Conservation (phyloP, 345 rosid species). For the Arabidopsis thaliana region DNA sequence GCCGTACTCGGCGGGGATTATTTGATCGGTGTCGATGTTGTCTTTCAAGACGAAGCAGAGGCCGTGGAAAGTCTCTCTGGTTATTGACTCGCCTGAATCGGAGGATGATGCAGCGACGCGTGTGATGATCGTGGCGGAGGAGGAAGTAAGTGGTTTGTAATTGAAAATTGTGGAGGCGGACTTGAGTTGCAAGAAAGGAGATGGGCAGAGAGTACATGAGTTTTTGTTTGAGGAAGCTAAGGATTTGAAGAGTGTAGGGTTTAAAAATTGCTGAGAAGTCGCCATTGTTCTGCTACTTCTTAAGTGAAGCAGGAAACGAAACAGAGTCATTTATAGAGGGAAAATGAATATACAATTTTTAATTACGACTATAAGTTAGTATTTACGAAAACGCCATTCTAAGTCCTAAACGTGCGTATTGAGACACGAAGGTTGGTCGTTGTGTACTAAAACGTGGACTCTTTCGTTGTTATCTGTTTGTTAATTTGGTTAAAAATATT, state of each 20-base stretch:
- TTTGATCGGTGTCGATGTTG: slow-evolving; percentile 91
- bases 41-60: slow-evolving; percentile 81
- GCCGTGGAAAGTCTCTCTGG: slow-evolving; percentile 59
- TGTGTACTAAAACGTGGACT: not conserved
- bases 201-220: slow-evolving; percentile 7
- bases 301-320: not conserved
- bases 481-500: not conserved
- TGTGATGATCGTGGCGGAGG: slow-evolving; percentile 23
- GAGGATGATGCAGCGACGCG: slow-evolving; percentile 34
- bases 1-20: slow-evolving; percentile 82
- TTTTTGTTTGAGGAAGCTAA: slow-evolving; percentile 8
- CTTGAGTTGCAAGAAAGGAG: slow-evolving; percentile 22
- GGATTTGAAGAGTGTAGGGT: slow-evolving; percentile 34
- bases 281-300: slow-evolving; percentile 31
- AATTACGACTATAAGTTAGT: not conserved
- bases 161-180: not conserved
- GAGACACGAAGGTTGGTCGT: slow-evolving; percentile 22
- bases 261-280: slow-evolving; percentile 32
- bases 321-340: not conserved
- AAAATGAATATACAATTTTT: not conserved
- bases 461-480: not conserved
- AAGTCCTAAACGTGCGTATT: slow-evolving; percentile 18
- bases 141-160: slow-evolving; percentile 10
- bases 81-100: not conserved
- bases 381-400: not conserved